These are phyloP conservation scores for Rhodocollybia butyracea DNA, from an alignment of 768 basidiomycete species.

Conservation along the genomic window DNA sequence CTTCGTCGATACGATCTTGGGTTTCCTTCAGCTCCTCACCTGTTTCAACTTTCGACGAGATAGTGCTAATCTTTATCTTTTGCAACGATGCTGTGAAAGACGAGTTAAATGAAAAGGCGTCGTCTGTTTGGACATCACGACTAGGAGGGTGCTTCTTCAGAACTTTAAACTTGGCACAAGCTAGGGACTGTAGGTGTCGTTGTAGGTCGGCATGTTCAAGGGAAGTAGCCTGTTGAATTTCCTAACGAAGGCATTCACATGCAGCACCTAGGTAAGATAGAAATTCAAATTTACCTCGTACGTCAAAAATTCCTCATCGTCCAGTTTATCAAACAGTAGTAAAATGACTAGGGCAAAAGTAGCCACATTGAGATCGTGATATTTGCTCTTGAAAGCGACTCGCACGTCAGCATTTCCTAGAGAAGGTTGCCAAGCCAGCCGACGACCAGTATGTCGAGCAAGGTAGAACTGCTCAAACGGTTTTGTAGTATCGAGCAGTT, in stretches of 20 bases:
- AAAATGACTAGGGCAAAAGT: slow-evolving; percentile 87
- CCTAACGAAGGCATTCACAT: slow-evolving; percentile 45
- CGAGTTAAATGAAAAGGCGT: slow-evolving; percentile 88
- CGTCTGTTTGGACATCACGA: slow-evolving; percentile 71
- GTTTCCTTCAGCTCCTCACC: slow-evolving; percentile 89
- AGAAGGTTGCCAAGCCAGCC: slow-evolving; percentile 89
- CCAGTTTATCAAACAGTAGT: slow-evolving; percentile 76
- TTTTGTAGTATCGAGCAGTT: slow-evolving; percentile 60
- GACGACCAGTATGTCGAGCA: slow-evolving; percentile 82
- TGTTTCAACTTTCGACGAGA: slow-evolving; percentile 85
- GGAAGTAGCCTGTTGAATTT: slow-evolving; percentile 72
- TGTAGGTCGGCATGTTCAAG: slow-evolving; percentile 79
- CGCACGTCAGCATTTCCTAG: slow-evolving; percentile 89
- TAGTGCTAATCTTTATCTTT: slow-evolving; percentile 89
- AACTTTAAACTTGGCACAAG: slow-evolving; percentile 92
- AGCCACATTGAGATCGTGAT: slow-evolving; percentile 90
- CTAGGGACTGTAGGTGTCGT: slow-evolving; percentile 93
- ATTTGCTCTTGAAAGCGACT: slow-evolving; percentile 72
- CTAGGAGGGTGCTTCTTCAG: slow-evolving; percentile 89
- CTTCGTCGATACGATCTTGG: slow-evolving; percentile 85
- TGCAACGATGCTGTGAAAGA: slow-evolving; percentile 79
- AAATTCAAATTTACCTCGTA: slow-evolving; percentile 56
- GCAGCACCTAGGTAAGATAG: neutral
- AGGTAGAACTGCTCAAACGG: slow-evolving; percentile 91
- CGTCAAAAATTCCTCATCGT: slow-evolving; percentile 65